Base-by-base conservation (phyloP, 139 green algal genomes). In the Chlorella vulgaris region DNA sequence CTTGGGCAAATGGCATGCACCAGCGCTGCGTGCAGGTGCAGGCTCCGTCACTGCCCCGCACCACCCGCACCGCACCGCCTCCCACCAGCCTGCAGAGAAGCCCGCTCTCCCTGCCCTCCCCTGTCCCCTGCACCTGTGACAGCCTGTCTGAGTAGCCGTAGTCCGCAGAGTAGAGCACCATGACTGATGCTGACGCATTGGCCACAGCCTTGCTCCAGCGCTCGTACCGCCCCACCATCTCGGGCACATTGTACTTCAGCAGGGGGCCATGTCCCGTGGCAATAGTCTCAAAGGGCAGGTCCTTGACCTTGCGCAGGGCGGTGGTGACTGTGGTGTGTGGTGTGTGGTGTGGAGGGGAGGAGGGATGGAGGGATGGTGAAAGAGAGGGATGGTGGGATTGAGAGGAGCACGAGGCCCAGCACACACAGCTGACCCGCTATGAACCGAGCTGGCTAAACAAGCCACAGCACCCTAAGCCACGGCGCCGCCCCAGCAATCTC, bases 141-240 rank as follows among this genome's bases (percentile, higher is more conserved):
- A 99, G 88, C 38, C 95, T 88, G 88, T 99, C 96, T 31, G 83
- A 91, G 89, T 91, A 98, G 65, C 96, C 96, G 81, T 99, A 99
- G 76, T 98, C 94, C n/a, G 78, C 76, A 22, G 81, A 68, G 85
- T 99, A 99, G 67, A 99, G 89, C 58, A 99, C 93, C 2, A 88
- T 88, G 31, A 98, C 83, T 24, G 35, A 86, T 69, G 87, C 88
- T 33, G 84, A 76, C 13, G 90, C 89, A 84, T 95, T 96, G 66
- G 83, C 84, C 40, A 97, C 78, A 13, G 88, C 83, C 76, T 92
- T 88, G 70, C 85, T 93, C 95, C 95, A 98, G 7, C 74, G 66
- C 60, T 85, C 65, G 76, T 96, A 97, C 78, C 78, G 50, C 35
- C 73, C 73, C 21, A 80, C 74, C 69, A 98, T 83, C 89, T 96